phyloP scores from a whole-genome alignment of 2,329 filamentous ascomycete species.

The Didymosphaeria variabile region DNA sequence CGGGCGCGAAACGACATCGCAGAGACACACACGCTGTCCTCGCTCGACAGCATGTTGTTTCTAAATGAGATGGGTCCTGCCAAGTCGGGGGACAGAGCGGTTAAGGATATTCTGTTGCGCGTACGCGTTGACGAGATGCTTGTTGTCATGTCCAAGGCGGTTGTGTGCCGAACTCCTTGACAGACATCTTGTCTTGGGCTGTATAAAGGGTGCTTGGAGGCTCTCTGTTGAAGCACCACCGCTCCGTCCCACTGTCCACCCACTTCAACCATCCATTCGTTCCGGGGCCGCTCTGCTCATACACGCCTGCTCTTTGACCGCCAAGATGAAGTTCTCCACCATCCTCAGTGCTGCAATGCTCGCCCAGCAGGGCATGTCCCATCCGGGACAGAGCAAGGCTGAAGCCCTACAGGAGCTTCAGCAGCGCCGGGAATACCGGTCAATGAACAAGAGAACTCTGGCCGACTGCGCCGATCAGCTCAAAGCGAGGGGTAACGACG shows the following conservation, averaged over 20 bases:
- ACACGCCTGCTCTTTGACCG: not conserved
- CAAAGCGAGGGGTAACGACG: constrained; percentile 51
- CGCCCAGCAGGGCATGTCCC: constrained; percentile 42
- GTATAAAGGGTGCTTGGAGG: constrained; percentile 3
- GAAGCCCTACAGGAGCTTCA: constrained; percentile 47
- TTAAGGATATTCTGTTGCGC: constrained; percentile 5
- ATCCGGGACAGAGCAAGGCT: constrained; percentile 48
- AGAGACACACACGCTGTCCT: not conserved
- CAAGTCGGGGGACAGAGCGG: constrained; percentile 5
- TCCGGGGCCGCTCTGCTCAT: not conserved
- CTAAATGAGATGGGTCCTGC: constrained; percentile 6
- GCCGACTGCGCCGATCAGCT: constrained; percentile 52
- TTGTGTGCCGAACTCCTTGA: not conserved
- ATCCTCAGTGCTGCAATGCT: constrained; percentile 31
- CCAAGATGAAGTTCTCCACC: constrained; percentile 8
- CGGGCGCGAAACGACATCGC: not conserved
- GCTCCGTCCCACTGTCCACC: not conserved
- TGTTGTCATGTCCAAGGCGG: not conserved
- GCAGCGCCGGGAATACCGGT: constrained; percentile 48
- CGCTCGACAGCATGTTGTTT: not conserved
- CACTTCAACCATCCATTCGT: not conserved
- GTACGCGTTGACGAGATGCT: not conserved
- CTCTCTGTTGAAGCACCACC: not conserved
- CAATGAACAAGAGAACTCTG: constrained; percentile 51
- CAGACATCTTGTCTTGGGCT: too few species aligned